A percentile compares a stretch with the other conserved stretches of the same genome.
These are phyloP conservation scores for Cytospora piceae DNA, from an alignment of 2,329 filamentous ascomycete genomes.

Conservation along the genomic window DNA sequence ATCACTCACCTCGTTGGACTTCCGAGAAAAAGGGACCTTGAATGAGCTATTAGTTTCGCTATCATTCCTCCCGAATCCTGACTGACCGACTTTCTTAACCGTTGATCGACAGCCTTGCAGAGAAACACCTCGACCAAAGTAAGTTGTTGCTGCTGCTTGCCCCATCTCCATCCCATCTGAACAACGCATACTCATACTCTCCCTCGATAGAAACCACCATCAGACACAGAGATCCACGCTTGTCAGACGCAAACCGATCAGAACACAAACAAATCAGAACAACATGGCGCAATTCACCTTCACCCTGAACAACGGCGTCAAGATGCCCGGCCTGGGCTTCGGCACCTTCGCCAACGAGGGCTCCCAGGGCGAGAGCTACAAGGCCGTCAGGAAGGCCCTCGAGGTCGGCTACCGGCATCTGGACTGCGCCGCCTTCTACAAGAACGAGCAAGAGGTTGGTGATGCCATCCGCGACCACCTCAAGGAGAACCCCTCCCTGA, in stretches of 20 bases:
- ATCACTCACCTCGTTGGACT: conserved; percentile 19
- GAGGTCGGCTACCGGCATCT: conserved; percentile 68
- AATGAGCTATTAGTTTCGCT: conserved; percentile 3
- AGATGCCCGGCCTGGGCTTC: conserved; percentile 66
- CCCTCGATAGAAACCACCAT: conserved; percentile 1
- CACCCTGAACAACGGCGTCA: conserved; percentile 56
- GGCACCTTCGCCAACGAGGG: conserved; percentile 72
- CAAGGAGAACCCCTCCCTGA: conserved; percentile 46
- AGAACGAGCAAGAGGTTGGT: conserved; percentile 67
- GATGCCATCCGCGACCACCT: conserved; percentile 55
- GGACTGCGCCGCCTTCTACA: conserved; percentile 71
- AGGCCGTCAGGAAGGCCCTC: conserved; percentile 66
- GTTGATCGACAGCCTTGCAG: conserved; percentile 33
- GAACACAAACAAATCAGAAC: conserved; percentile 27
- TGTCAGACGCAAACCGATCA: neutral
- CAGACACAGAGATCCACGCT: neutral
- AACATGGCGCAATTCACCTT: conserved; percentile 38
- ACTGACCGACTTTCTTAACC: conserved; percentile 26
- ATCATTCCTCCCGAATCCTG: conserved; percentile 11
- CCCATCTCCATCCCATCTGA: conserved; percentile 5
- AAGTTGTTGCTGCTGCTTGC: conserved; percentile 8
- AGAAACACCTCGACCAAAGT: conserved; percentile 10
- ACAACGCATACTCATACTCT: conserved; percentile 20
- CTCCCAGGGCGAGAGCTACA: conserved; percentile 60
- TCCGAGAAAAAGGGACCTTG: conserved; percentile 10